These are phyloP conservation scores for Isochrysis galbana DNA, from an alignment of 78 protist species.

Conservation along the genomic window DNA sequence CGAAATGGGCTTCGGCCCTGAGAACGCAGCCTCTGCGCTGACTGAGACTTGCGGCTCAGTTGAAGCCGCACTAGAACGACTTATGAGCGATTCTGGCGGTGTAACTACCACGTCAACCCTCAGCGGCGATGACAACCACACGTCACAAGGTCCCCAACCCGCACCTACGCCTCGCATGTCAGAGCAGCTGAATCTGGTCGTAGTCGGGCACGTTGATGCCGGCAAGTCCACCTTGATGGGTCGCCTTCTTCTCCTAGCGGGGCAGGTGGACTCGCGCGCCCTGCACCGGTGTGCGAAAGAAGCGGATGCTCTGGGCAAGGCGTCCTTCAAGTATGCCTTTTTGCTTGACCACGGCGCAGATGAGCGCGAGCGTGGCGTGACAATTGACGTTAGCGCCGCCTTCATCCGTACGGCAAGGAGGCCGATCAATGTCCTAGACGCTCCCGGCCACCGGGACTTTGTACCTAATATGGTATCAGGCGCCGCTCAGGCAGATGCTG, in stretches of 20 bases:
- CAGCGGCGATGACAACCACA: too few relatives aligned
- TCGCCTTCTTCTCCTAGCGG: conserved; percentile 17
- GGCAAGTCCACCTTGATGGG: conserved; percentile 52
- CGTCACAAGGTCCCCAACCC: too few relatives aligned
- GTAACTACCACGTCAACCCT: too few relatives aligned
- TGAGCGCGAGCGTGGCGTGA: conserved; percentile 51
- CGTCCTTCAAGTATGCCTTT: conserved; percentile 48
- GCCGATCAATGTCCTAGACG: conserved; percentile 41
- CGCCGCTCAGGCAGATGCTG: conserved; percentile 52
- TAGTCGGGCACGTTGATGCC: conserved; percentile 55
- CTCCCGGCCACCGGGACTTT: conserved; percentile 61
- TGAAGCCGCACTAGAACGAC: too few relatives aligned
- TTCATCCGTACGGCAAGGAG: not conserved
- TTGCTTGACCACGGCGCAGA: conserved; percentile 38
- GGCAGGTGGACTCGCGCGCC: not conserved
- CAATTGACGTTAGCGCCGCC: conserved; percentile 32
- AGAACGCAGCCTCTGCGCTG: too few relatives aligned
- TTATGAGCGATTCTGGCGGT: too few relatives aligned
- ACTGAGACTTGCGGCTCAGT: too few relatives aligned
- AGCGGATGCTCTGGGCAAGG: conserved; percentile 22
- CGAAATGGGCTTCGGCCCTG: too few relatives aligned
- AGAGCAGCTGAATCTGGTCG: too few relatives aligned
- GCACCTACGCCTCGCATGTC: too few relatives aligned
- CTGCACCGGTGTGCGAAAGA: conserved; percentile 29
- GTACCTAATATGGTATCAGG: conserved; percentile 49